Evolutionary conservation across 768 basidiomycete genomes (phyloP).

Genomic region (Serendipita sp.): DNA sequence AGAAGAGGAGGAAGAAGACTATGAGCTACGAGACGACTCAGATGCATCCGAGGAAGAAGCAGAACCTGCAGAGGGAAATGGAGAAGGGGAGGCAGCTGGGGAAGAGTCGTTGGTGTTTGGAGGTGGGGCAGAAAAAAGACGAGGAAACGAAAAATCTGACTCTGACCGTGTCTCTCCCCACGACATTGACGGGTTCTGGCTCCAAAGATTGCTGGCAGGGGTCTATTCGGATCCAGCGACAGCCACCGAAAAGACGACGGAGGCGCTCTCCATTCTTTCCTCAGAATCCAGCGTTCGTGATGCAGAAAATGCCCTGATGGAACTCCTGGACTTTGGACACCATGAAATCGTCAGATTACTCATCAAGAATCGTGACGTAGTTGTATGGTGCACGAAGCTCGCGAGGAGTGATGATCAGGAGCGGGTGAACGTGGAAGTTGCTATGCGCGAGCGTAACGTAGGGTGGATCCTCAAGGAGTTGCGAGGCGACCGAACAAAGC

Average conservation of each 20-base stretch:
- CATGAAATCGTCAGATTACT: constrained; percentile 83
- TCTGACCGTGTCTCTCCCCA: constrained; percentile 78
- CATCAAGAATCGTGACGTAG: constrained; percentile 86
- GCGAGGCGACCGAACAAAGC: constrained; percentile 54
- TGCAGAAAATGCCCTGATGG: constrained; percentile 92
- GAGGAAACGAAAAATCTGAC: constrained; percentile 37
- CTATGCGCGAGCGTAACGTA: constrained; percentile 93
- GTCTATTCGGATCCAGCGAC: constrained; percentile 90
- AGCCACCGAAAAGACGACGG: constrained; percentile 76
- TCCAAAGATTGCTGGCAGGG: constrained; percentile 83
- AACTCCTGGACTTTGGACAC: constrained; percentile 84
- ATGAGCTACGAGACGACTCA: constrained; percentile 68
- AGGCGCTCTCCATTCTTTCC: constrained; percentile 69
- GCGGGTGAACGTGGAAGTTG: constrained; percentile 85
- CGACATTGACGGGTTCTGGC: constrained; percentile 94
- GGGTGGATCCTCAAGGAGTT: constrained; percentile 91
- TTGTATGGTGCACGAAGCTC: constrained; percentile 97
- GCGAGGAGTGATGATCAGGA: constrained; percentile 81
- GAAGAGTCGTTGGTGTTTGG: constrained; percentile 71
- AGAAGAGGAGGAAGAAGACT: constrained; percentile 70
- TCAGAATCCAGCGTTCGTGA: constrained; percentile 82
- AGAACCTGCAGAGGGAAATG: constrained; percentile 32
- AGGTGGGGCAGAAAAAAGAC: constrained; percentile 34
- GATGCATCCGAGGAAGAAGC: constrained; percentile 59
- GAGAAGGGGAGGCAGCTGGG: constrained; percentile 23